Percentiles rank a stretch among this genome's conserved stretches.
Conservation (phyloP, 768 basidiomycete genomes). For the Coprinellus micaceus region DNA sequence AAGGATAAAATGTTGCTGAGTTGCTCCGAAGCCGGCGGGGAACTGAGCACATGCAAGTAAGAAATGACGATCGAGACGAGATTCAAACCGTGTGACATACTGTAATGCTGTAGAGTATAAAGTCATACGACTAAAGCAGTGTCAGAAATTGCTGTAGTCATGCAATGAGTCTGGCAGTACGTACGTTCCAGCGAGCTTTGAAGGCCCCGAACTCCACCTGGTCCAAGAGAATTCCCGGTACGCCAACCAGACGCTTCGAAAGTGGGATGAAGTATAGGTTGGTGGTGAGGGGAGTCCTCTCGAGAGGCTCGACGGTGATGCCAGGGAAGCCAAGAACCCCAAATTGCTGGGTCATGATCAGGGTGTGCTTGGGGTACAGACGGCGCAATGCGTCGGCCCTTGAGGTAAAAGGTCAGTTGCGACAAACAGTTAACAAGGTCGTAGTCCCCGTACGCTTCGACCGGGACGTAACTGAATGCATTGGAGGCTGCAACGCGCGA, state of each 20-base stretch:
- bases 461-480: conserved; percentile 40
- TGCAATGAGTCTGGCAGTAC: conserved; percentile 13
- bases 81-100: conserved; percentile 31
- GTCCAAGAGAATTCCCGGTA: conserved; percentile 54
- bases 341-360: conserved; percentile 50
- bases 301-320: conserved; percentile 39
- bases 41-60: too few relatives aligned
- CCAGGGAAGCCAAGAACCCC: conserved; percentile 49
- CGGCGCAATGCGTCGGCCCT: conserved; percentile 47
- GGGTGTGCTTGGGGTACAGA: conserved; percentile 58
- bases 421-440: background rate
- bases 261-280: conserved; percentile 48
- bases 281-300: conserved; percentile 48
- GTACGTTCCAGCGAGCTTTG: conserved; percentile 55
- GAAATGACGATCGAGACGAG: too few relatives aligned
- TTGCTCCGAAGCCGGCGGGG: conserved; percentile 25
- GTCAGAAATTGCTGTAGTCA: background rate
- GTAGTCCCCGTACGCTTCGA: conserved; percentile 39
- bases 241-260: conserved; percentile 34
- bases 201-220: conserved; percentile 52
- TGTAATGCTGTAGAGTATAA: conserved; percentile 47
- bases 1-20: conserved; percentile 46
- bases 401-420: conserved; percentile 15
- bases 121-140: conserved; percentile 44
- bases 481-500: conserved; percentile 45